These are phyloP conservation scores for Thozetella sp. DNA, from an alignment of 495 filamentous ascomycete species.

Conservation along the genomic window DNA sequence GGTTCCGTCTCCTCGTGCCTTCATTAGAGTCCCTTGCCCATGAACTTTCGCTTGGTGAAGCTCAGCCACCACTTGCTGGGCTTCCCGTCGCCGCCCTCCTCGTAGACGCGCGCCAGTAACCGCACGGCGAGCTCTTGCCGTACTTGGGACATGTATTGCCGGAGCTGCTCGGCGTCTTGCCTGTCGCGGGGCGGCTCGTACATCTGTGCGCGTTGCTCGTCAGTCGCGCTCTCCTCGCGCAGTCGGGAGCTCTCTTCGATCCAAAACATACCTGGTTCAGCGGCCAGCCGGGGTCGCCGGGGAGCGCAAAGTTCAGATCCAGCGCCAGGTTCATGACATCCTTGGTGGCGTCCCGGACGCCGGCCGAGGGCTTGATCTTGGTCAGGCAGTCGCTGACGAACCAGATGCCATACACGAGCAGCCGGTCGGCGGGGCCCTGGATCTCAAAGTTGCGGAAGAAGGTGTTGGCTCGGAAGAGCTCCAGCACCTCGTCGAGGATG, in stretches of 20 bases:
- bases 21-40: conserved; percentile 84
- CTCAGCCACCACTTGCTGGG: conserved; percentile 99
- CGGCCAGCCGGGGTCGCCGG: conserved; percentile 92
- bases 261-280: conserved; percentile 71
- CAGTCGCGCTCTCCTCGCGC: not conserved
- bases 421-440: conserved; percentile 91
- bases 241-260: not conserved
- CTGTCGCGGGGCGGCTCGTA: conserved; percentile 74
- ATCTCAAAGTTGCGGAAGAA: conserved; percentile 99
- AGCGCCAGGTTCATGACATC: conserved; percentile 66
- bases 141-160: conserved; percentile 88
- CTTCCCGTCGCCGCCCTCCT: conserved; percentile 70
- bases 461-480: conserved; percentile 95
- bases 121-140: conserved; percentile 86
- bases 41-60: conserved; percentile 98
- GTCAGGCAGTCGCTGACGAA: conserved; percentile 86
- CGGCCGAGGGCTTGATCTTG: conserved; percentile 73
- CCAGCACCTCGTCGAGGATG: conserved; percentile 89
- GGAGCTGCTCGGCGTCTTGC: conserved; percentile 83
- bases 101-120: conserved; percentile 83
- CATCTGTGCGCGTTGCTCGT: conserved; percentile 34
- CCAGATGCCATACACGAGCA: conserved; percentile 95
- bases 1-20: not conserved
- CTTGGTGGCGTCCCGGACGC: conserved; percentile 52
- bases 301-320: conserved; percentile 87